A percentile compares a stretch with the other conserved stretches of the same genome.
phyloP scores from a whole-genome alignment of 2,329 filamentous ascomycete species.

The Fusarium hostae region DNA sequence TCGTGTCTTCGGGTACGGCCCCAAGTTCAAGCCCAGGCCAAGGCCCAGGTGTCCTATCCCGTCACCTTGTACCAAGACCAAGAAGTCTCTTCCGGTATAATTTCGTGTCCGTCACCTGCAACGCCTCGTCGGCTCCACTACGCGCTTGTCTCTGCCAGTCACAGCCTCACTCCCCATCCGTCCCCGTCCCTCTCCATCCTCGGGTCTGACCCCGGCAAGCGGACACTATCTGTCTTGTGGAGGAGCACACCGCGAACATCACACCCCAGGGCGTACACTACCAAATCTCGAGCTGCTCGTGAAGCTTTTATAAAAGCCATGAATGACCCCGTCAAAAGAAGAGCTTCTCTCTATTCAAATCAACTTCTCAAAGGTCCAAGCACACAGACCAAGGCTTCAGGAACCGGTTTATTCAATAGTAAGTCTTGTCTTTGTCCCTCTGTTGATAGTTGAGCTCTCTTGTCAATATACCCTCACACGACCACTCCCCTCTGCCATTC shows the following conservation, averaged over 20 bases:
- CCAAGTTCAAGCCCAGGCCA: background rate
- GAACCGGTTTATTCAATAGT: constrained; percentile 57
- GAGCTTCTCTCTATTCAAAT: constrained; percentile 53
- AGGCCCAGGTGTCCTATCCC: constrained; percentile 31
- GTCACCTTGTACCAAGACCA: constrained; percentile 45
- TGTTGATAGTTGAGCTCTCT: constrained; percentile 5
- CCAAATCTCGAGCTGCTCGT: constrained; percentile 42
- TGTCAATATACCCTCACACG: constrained; percentile 26
- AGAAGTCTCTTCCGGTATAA: constrained; percentile 50
- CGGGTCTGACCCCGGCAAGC: constrained; percentile 43
- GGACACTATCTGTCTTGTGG: constrained; percentile 45
- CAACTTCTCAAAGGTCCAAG: constrained; percentile 54
- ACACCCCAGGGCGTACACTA: constrained; percentile 41
- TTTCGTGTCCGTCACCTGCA: constrained; percentile 49
- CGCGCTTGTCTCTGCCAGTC: constrained; percentile 45
- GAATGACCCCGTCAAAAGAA: constrained; percentile 55
- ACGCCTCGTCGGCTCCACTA: constrained; percentile 44
- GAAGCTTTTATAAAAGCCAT: constrained; percentile 54
- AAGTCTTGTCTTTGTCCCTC: constrained; percentile 40
- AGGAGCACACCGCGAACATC: constrained; percentile 40
- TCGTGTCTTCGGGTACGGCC: constrained; percentile 21
- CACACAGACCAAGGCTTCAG: constrained; percentile 52
- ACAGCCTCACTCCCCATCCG: constrained; percentile 30
- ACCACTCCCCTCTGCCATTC: constrained; percentile 5
- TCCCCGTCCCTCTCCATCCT: constrained; percentile 43